Percentiles rank a stretch among this genome's conserved stretches.
phyloP scores from a whole-genome alignment of 148 eudicot species.

The Bassia scoparia region DNA sequence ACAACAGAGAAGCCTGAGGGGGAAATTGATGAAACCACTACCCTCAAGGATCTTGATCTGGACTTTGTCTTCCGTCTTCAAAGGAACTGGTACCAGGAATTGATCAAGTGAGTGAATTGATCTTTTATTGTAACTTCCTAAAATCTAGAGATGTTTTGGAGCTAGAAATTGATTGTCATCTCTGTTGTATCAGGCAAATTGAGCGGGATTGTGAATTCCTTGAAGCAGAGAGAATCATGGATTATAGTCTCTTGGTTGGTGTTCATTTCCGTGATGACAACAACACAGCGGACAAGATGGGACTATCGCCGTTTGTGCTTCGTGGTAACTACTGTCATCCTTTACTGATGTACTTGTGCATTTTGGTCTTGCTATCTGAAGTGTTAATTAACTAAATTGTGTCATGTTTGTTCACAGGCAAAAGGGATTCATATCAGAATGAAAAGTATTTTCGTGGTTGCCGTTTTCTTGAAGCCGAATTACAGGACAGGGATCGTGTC shows the following conservation, averaged over 20 bases:
- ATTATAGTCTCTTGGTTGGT: constrained; percentile 82
- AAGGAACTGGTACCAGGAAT: constrained; percentile 86
- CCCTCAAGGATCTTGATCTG: constrained; percentile 94
- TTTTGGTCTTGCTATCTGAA: background rate
- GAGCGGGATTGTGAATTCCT: constrained; percentile 88
- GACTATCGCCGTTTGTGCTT: constrained; percentile 55
- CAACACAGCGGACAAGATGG: constrained; percentile 69
- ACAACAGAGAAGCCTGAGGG: constrained; percentile 80
- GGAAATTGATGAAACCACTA: constrained; percentile 80
- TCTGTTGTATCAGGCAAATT: constrained; percentile 51
- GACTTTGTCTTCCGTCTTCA: constrained; percentile 77
- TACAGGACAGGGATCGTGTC: constrained; percentile 83
- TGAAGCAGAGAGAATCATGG: constrained; percentile 91
- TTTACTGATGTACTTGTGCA: background rate
- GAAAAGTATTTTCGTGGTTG: constrained; percentile 87
- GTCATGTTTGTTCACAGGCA: constrained; percentile 38
- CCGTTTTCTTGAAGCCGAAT: constrained; percentile 89
- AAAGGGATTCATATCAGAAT: constrained; percentile 70
- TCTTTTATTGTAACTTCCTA: background rate
- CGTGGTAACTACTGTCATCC: constrained; percentile 28
- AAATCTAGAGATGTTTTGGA: too few species aligned
- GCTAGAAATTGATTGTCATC: background rate
- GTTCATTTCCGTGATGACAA: constrained; percentile 72
- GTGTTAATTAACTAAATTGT: background rate
- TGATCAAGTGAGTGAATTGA: background rate